These are phyloP conservation scores for Suaeda aralocaspica DNA, from an alignment of 148 eudicot species.

Conservation along the genomic window DNA sequence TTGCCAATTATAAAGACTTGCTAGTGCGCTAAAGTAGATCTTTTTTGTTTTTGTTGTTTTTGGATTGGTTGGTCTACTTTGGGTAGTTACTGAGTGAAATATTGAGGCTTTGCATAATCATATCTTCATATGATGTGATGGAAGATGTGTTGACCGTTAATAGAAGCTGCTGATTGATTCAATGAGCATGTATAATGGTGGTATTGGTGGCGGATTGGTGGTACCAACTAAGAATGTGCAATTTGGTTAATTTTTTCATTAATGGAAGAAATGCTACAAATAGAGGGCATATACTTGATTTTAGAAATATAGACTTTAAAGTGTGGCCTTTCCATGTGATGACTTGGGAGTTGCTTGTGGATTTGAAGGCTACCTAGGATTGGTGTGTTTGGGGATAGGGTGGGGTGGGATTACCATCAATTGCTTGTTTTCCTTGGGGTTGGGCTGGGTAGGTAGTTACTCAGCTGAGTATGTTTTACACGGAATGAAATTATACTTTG, in stretches of 20 bases:
- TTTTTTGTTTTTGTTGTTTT: background rate
- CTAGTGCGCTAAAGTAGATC: background rate
- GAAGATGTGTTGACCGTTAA: background rate
- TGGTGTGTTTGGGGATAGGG: too few species aligned
- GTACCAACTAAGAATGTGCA: background rate
- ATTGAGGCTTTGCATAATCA: background rate
- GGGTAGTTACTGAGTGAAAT: background rate
- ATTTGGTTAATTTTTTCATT: background rate
- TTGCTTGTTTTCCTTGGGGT: background rate
- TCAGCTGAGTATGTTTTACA: background rate
- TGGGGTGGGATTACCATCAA: background rate
- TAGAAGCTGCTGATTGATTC: background rate
- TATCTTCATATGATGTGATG: background rate
- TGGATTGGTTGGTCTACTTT: conserved; percentile 5
- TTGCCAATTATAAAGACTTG: background rate
- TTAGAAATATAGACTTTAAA: background rate
- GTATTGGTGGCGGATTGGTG: too few species aligned
- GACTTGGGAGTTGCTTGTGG: background rate
- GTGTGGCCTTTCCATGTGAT: too few species aligned
- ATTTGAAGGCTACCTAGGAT: background rate
- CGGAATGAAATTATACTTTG: too few species aligned
- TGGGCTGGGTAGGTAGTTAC: background rate
- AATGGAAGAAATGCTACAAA: background rate
- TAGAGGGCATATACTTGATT: background rate
- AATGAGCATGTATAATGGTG: background rate